phyloP scores from a whole-genome alignment of 805 yeast genomes.

The Candida germanica region DNA sequence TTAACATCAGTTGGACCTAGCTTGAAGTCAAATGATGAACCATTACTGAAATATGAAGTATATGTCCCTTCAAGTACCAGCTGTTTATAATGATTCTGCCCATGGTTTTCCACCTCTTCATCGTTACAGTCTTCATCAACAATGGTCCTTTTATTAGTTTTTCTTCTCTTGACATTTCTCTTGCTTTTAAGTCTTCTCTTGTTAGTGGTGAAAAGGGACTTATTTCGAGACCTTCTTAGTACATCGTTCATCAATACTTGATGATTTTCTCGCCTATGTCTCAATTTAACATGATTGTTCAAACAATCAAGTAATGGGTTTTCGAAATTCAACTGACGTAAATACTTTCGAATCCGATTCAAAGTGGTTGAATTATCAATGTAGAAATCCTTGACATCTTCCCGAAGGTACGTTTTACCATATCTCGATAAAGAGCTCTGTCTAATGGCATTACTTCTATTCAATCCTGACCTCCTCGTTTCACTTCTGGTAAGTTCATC shows the following conservation, averaged over 20 bases:
- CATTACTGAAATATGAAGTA: constrained; percentile 21
- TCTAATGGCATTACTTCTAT: constrained; percentile 6
- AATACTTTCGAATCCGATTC: not conserved
- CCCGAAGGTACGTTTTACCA: not conserved
- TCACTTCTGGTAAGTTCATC: constrained; percentile 6
- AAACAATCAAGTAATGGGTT: constrained; percentile 4
- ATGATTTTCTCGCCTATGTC: not conserved
- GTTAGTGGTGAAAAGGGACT: constrained; percentile 1
- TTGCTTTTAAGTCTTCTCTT: constrained; percentile 19
- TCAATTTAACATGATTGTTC: not conserved
- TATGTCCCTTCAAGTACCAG: constrained; percentile 13
- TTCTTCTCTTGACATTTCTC: constrained; percentile 16
- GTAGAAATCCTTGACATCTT: constrained; percentile 1
- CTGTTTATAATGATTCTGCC: constrained; percentile 3
- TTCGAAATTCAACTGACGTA: not conserved
- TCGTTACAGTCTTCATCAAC: constrained; percentile 12
- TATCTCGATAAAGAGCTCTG: not conserved
- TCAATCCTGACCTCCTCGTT: constrained; percentile 7
- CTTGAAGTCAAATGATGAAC: constrained; percentile 18
- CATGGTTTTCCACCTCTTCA: not conserved
- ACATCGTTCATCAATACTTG: constrained; percentile 3
- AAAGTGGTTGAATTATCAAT: constrained; percentile 1
- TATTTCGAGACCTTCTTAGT: constrained; percentile 1
- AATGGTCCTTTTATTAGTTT: not conserved
- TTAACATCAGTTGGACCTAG: constrained; percentile 11